Evolutionary conservation across 176 grass and related monocot genomes (phyloP).

Genomic region (Aegilops longissima): DNA sequence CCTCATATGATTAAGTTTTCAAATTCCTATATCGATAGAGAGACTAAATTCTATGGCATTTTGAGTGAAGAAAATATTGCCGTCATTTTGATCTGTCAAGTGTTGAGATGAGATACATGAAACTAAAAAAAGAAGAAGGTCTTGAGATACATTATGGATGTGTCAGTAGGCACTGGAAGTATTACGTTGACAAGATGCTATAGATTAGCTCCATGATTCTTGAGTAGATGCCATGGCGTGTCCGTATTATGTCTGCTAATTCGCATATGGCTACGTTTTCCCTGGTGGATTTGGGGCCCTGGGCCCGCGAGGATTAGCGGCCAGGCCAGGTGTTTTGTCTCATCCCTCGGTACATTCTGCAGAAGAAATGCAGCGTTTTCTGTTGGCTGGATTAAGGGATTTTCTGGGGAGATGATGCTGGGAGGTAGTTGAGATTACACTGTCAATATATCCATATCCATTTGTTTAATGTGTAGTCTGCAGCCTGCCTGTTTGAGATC

Average conservation of each 20-base stretch:
- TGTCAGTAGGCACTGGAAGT: neutral
- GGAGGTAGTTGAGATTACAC: conserved; percentile 36
- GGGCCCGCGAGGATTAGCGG: conserved; percentile 21
- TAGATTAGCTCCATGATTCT: conserved; percentile 11
- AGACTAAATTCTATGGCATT: neutral
- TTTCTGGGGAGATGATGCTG: conserved; percentile 1
- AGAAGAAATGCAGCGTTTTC: conserved; percentile 26
- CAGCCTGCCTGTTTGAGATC: conserved; percentile 17
- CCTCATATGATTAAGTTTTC: too few species aligned
- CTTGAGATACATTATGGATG: neutral
- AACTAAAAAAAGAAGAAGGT: too few species aligned
- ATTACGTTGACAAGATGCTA: conserved; percentile 28
- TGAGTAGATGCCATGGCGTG: conserved; percentile 36
- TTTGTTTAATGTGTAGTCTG: conserved; percentile 24
- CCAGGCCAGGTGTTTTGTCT: conserved; percentile 42
- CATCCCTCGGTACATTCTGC: conserved; percentile 18
- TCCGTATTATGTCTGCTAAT: conserved; percentile 30
- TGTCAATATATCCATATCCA: neutral
- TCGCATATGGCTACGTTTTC: neutral
- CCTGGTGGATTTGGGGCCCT: conserved; percentile 19
- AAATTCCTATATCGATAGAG: neutral
- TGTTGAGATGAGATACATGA: neutral
- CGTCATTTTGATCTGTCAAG: neutral
- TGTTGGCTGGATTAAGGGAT: conserved; percentile 36
- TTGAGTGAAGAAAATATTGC: neutral